A percentile compares a stretch with the other conserved stretches of the same genome.
phyloP scores from a whole-genome alignment of 2,329 filamentous ascomycete species.

The Purpureocillium lavendulum region DNA sequence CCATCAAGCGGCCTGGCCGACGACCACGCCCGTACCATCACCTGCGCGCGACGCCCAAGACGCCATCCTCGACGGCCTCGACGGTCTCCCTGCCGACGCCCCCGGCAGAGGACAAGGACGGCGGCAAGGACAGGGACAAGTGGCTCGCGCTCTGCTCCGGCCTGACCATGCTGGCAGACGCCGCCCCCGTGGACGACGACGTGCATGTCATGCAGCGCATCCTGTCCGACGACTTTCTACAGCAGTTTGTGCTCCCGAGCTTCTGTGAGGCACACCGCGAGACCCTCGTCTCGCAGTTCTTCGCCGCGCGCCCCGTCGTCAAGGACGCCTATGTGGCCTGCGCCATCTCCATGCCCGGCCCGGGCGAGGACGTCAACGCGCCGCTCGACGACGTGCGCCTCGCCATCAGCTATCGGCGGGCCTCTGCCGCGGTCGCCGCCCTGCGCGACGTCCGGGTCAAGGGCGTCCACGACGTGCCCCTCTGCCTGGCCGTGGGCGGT shows the following conservation, averaged over 20 bases:
- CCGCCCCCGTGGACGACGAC: no score
- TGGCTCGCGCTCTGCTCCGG: no score
- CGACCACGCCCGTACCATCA: no score
- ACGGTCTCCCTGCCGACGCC: no score
- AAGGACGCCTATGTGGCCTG: conserved; percentile 11
- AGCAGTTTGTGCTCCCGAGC: conserved; percentile 12
- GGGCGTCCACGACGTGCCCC: conserved; percentile 5
- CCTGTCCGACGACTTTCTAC: conserved; percentile 8
- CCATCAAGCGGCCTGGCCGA: neutral
- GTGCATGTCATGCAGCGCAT: conserved; percentile 4
- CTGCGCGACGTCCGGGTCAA: conserved; percentile 8
- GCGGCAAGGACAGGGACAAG: no score
- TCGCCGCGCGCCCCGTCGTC: conserved; percentile 5
- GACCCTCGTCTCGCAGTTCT: conserved; percentile 9
- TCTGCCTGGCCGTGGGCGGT: conserved; percentile 12
- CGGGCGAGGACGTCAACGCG: neutral
- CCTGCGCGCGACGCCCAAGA: no score
- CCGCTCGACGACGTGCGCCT: neutral
- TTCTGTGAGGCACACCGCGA: conserved; percentile 11
- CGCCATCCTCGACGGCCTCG: no score
- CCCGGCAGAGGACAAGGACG: no score
- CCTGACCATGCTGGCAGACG: no score
- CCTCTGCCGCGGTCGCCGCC: conserved; percentile 9
- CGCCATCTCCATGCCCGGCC: conserved; percentile 7
- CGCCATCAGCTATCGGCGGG: conserved; percentile 8